Percentiles rank a stretch among this genome's conserved stretches.
These are phyloP conservation scores for Phytophthora tubulina DNA, from an alignment of 352 stramenopile genomes.

Conservation along the genomic window DNA sequence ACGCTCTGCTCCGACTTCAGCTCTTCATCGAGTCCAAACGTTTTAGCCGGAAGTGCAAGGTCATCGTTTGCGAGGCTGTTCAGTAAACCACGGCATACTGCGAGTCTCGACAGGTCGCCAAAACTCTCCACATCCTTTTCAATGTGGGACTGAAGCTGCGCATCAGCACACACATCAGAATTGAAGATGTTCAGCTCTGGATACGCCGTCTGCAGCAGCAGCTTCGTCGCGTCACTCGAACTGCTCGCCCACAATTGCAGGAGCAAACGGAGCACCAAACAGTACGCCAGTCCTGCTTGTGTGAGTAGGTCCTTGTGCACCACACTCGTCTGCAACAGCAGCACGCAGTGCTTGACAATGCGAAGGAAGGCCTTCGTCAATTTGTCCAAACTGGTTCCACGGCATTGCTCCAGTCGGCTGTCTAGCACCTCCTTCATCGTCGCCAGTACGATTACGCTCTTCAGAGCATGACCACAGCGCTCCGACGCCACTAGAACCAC, in stretches of 20 bases:
- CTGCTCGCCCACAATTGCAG: slow-evolving; percentile 36
- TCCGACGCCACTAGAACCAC: slow-evolving; percentile 80
- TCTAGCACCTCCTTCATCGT: slow-evolving; percentile 74
- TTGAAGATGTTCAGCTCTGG: slow-evolving; percentile 41
- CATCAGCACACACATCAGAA: slow-evolving; percentile 7
- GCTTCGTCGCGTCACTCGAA: slow-evolving; percentile 23
- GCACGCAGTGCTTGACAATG: slow-evolving; percentile 64
- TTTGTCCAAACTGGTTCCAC: slow-evolving; percentile 12
- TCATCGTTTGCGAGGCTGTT: slow-evolving; percentile 73
- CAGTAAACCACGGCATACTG: slow-evolving; percentile 72
- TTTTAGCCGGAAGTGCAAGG: slow-evolving; percentile 34
- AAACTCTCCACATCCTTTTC: slow-evolving; percentile 55
- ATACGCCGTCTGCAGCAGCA: slow-evolving; percentile 55
- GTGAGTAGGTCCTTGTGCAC: slow-evolving; percentile 88
- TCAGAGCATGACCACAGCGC: slow-evolving; percentile 75
- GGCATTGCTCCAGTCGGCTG: slow-evolving; percentile 39
- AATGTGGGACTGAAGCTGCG: slow-evolving; percentile 42
- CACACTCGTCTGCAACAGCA: slow-evolving; percentile 73
- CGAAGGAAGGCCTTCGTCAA: slow-evolving; percentile 40
- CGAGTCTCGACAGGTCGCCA: slow-evolving; percentile 63
- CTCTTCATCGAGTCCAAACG: slow-evolving; percentile 22
- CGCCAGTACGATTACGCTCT: slow-evolving; percentile 70
- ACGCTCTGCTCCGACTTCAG: slow-evolving; percentile 35
- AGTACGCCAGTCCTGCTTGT: slow-evolving; percentile 75
- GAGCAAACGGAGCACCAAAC: slow-evolving; percentile 69